Conservation (phyloP, 1,284 basidiomycete genomes). For the Ganoderma resinaceum region DNA sequence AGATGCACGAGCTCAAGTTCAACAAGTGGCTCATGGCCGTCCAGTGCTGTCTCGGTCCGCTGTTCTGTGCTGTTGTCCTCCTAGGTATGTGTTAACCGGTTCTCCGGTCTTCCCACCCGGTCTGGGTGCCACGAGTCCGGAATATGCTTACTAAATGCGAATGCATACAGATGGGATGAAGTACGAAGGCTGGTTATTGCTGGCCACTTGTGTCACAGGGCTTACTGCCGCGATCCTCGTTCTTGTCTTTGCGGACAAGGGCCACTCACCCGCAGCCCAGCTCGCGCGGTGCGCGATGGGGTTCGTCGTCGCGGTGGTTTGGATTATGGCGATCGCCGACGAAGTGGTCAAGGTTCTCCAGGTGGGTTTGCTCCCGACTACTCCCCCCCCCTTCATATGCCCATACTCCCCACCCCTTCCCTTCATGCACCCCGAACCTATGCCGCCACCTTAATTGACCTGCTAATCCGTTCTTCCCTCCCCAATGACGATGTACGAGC, state of each 20-base stretch:
- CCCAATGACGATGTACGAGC: background rate
- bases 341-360: conserved; percentile 90
- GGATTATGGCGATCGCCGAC: conserved; percentile 96
- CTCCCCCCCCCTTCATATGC: background rate
- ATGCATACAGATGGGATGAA: conserved; percentile 56
- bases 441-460: background rate
- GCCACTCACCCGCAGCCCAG: conserved; percentile 64
- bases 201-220: conserved; percentile 64
- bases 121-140: background rate
- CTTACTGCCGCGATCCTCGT: conserved; percentile 62
- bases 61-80: conserved; percentile 78
- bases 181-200: conserved; percentile 61
- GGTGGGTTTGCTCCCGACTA: conserved; percentile 48
- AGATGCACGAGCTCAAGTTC: conserved; percentile 69
- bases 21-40: conserved; percentile 84
- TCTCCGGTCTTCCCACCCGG: background rate
- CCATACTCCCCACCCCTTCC: background rate
- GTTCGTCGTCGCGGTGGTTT: conserved; percentile 88
- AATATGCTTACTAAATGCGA: background rate
- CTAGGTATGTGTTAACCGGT: conserved; percentile 67
- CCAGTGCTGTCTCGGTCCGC: conserved; percentile 82
- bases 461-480: background rate
- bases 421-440: background rate
- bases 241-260: conserved; percentile 66
- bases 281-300: conserved; percentile 88